A percentile compares a stretch with the other conserved stretches of the same genome.
Evolutionary conservation across 2,329 filamentous ascomycete genomes (phyloP).

Genomic region (Botrytis deweyae): DNA sequence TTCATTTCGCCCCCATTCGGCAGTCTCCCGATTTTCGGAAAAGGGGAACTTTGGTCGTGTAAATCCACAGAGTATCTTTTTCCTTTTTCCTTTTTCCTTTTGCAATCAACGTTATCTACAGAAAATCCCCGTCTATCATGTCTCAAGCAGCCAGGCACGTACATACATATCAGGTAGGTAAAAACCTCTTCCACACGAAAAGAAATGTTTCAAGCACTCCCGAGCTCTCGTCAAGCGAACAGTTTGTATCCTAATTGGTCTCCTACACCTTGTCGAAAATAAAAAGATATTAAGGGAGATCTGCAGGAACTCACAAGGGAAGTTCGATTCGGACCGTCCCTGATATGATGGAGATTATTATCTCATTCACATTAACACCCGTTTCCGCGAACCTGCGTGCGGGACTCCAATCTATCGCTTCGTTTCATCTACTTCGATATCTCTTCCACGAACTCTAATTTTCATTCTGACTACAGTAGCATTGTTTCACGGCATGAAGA

Average conservation of each 20-base stretch:
- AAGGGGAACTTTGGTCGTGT: not conserved
- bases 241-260: not conserved
- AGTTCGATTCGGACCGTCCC: constrained; percentile 10
- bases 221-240: not conserved
- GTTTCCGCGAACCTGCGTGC: not conserved
- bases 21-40: not conserved
- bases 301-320: constrained; percentile 5
- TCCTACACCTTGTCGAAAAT: not conserved
- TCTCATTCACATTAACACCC: not conserved
- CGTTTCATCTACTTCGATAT: constrained; percentile 8
- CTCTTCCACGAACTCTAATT: not conserved
- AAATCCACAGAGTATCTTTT: no score
- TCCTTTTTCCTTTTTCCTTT: no score
- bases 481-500: not conserved
- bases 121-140: not conserved
- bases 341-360: constrained; percentile 1
- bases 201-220: constrained; percentile 6
- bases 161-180: not conserved
- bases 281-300: not conserved
- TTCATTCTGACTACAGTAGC: not conserved
- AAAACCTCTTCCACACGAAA: not conserved
- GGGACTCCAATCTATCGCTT: not conserved
- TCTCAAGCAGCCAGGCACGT: not conserved
- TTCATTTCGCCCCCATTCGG: constrained; percentile 4
- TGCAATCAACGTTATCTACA: not conserved